Evolutionary conservation across 352 stramenopile species (phyloP), one percentile per base, ranked within the genome.

Genomic region (Globisporangium alternatum): DNA sequence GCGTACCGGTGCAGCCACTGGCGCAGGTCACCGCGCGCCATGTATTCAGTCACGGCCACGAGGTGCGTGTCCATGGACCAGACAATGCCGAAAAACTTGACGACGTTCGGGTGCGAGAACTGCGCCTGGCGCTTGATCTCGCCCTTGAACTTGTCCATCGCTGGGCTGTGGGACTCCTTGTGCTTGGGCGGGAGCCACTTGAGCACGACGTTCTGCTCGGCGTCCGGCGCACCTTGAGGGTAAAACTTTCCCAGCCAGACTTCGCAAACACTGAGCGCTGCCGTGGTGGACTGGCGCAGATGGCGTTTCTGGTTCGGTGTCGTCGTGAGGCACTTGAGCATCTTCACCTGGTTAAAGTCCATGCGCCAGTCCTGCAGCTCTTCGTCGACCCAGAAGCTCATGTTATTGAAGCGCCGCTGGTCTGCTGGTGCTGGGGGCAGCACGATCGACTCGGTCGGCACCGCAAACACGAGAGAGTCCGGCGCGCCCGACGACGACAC

Each of bases 51-150:
- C 31, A 93, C 66, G 22, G 77, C 80, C 2, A 86, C 68, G n/a
- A 93, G 41, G 48, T 91, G 77, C 10, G 80, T 88, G 45, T 89
- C 72, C 13, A 70, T 70, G 22, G 82, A 90, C 85, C 82, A 92
- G 15, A 81, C 75, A 12, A 94, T 83, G 30, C 85, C 83, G n/a
- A 89, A 74, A 56, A 91, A 94, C n/a, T 74, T 59, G 45, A 80
- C 78, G n/a, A 94, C 77, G 56, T 86, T 86, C n/a, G 85, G 81
- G 55, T 93, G 85, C 17, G 69, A 78, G 43, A 93, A 77, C 33
- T 78, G 66, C 21, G 85, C 81, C 63, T 83, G 76, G 22, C 83
- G 78, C 43, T 76, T 77, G 22, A 93, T 67, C 48, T 91, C 81
- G 21, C 72, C 68, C 56, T 86, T 88, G 49, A 93, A 76, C 61